These are phyloP conservation scores for Hibiscus tridactylites DNA, from an alignment of 345 rosid genomes.

Conservation along the genomic window DNA sequence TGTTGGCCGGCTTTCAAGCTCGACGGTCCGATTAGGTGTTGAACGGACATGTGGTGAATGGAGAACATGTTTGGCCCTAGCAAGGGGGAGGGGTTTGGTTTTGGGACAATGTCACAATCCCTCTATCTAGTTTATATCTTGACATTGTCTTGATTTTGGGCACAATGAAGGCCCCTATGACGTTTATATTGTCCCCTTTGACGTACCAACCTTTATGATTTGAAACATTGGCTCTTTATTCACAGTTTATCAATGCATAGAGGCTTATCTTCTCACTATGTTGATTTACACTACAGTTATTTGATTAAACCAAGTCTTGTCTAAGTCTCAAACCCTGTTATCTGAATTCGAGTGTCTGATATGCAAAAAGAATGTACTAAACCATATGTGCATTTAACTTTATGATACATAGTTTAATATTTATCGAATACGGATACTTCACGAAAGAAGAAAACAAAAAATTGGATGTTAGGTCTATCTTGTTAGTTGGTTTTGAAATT, in stretches of 20 bases:
- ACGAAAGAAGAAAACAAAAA: not conserved
- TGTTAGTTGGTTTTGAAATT: not conserved
- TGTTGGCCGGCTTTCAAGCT: slow-evolving; percentile 3
- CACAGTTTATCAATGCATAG: not conserved
- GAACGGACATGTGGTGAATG: not conserved
- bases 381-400: not conserved
- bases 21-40: not conserved
- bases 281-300: not conserved
- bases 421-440: not conserved
- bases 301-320: too few relatives aligned
- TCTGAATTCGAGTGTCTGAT: not conserved
- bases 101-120: not conserved
- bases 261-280: not conserved
- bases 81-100: not conserved
- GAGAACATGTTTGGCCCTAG: not conserved
- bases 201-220: not conserved
- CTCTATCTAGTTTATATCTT: not conserved
- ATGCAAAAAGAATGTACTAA: not conserved
- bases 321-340: too few relatives aligned
- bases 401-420: not conserved
- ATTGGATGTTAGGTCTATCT: not conserved
- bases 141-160: not conserved
- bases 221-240: not conserved
- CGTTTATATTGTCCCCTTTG: not conserved
- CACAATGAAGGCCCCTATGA: not conserved